phyloP scores from a whole-genome alignment of 2,329 filamentous ascomycete genomes.

The Dothistroma pini region DNA sequence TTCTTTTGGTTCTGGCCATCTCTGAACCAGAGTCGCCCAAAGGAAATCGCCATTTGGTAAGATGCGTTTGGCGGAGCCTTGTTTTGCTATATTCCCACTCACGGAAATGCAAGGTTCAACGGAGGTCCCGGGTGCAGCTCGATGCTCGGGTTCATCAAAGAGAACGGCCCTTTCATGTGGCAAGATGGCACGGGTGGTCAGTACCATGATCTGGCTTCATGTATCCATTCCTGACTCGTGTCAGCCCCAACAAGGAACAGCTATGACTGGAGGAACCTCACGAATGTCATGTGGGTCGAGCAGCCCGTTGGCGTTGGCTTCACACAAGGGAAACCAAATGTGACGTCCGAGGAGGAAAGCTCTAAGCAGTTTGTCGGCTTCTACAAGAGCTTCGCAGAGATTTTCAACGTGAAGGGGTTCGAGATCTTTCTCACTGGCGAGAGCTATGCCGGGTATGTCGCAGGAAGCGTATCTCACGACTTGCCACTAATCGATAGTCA shows the following conservation, averaged over 20 bases:
- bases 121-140: slow-evolving; percentile 26
- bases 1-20: slow-evolving; percentile 58
- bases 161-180: slow-evolving; percentile 39
- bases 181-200: slow-evolving; percentile 8
- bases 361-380: slow-evolving; percentile 43
- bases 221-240: not conserved
- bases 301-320: slow-evolving; percentile 51
- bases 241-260: slow-evolving; percentile 7
- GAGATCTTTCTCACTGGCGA: slow-evolving; percentile 43
- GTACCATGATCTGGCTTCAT: not conserved
- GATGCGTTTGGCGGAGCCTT: slow-evolving; percentile 5
- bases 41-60: slow-evolving; percentile 52
- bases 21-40: slow-evolving; percentile 43
- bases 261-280: slow-evolving; percentile 50
- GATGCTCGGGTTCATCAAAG: slow-evolving; percentile 19
- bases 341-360: slow-evolving; percentile 41
- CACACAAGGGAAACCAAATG: slow-evolving; percentile 34
- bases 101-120: slow-evolving; percentile 18
- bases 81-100: not conserved
- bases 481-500: not conserved
- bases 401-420: slow-evolving; percentile 47
- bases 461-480: not conserved
- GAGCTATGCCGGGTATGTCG: slow-evolving; percentile 15
- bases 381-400: slow-evolving; percentile 50
- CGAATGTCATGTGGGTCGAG: slow-evolving; percentile 69